phyloP scores from a whole-genome alignment of 163 green algal species.

The Picocystis sp. region DNA sequence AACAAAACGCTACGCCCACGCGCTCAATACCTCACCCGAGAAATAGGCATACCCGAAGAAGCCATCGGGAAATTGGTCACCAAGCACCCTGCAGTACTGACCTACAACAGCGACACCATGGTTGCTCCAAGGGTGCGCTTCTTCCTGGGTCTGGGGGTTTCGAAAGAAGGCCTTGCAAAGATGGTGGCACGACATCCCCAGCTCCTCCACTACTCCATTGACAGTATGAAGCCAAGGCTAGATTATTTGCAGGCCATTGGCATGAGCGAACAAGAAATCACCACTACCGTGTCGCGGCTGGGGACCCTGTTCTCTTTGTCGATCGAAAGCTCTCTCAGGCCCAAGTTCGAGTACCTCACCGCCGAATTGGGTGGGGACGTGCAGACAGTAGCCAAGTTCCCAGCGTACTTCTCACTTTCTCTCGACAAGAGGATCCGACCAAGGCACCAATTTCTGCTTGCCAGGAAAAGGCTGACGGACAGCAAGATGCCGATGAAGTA shows the following conservation, averaged over 20 bases:
- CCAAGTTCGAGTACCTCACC: constrained; percentile 48
- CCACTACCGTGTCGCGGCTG: constrained; percentile 20
- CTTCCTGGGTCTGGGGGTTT: constrained; percentile 19
- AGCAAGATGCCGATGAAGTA: constrained; percentile 25
- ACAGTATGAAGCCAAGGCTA: constrained; percentile 34
- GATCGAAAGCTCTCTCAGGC: constrained; percentile 29
- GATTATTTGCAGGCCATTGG: constrained; percentile 34
- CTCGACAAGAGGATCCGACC: constrained; percentile 37
- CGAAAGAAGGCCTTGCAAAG: constrained; percentile 18
- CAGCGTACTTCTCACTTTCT: constrained; percentile 47
- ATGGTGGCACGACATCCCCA: constrained; percentile 28
- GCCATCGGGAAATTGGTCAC: constrained; percentile 24
- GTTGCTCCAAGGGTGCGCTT: constrained; percentile 27
- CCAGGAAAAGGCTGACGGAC: neutral
- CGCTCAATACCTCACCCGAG: constrained; percentile 10
- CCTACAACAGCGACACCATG: constrained; percentile 20
- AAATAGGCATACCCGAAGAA: constrained; percentile 12
- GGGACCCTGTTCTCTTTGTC: constrained; percentile 40
- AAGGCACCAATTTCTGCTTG: constrained; percentile 27
- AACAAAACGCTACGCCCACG: constrained; percentile 18
- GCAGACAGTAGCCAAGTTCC: constrained; percentile 29
- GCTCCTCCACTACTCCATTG: constrained; percentile 46
- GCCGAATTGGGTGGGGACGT: constrained; percentile 29
- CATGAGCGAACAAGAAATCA: constrained; percentile 22
- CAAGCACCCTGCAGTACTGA: constrained; percentile 28